Base-by-base conservation (phyloP, 768 basidiomycete species). In the Lactarius trivialis region DNA sequence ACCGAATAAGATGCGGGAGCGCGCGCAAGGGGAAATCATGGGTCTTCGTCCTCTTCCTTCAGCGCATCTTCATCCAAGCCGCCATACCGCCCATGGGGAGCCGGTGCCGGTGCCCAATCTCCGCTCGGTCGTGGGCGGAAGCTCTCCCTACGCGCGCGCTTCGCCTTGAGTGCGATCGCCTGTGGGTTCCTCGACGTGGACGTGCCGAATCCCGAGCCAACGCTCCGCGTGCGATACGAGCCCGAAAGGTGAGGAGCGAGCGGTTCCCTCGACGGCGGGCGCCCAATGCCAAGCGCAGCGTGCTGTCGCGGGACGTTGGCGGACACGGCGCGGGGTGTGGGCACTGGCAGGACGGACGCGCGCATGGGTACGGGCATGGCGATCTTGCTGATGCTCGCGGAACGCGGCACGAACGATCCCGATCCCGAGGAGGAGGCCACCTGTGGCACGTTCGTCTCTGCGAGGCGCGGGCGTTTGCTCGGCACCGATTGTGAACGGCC, bases 91-190 rank as follows among this genome's bases (percentile, higher is more conserved):
- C 56, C 68, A 8, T 62, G 66, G 2, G 51, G 65, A 12, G 61
- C 67, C 7, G 26, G 43, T 9, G 55, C 61, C 56, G 68, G 64
- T 32, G 61, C 61, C 33, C 73, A 77, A 66, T 91, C 90, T 21
- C 84, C 73, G 68, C 90, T 92, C 48, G 89, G 82, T 37, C 91
- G 78, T 11, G 91, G 91, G 70, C 83, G 89, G 73, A 93, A 93
- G 72, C 90, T 93, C 75, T 93, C 90, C 65, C 86, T 78, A 62
- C 79, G 74, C 43, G 82, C 81, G 55, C 83, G 74, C 43, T 78
- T 73, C 33, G 80, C 79, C 68, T 84, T 85, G 71, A 76, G 78
- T 60, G 75, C 75, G 19, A 70, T 66, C 59, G 67, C 67, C n/a
- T 61, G 73, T 70, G 32, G 67, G 58, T 64, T 60, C 45, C 63